These are phyloP conservation scores for Moniliella sp. DNA, from an alignment of 1,284 basidiomycete genomes.

Conservation along the genomic window DNA sequence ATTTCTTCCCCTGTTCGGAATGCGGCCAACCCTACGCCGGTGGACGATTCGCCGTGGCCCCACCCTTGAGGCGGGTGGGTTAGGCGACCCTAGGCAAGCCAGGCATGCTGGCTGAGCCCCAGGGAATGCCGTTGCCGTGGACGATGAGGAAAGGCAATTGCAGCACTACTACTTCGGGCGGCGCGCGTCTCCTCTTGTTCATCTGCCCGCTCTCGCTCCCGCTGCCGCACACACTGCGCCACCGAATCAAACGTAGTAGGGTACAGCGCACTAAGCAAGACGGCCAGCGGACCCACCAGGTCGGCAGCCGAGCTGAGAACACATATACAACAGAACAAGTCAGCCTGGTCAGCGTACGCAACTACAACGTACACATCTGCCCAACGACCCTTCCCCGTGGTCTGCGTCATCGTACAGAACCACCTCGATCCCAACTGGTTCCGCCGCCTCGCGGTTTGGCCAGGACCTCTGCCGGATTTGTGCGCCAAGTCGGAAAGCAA, in stretches of 20 bases:
- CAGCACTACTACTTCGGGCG: conserved; percentile 20
- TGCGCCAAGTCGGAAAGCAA: conserved; percentile 17
- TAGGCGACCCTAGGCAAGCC: not conserved
- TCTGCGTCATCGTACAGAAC: not conserved
- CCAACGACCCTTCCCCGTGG: not conserved
- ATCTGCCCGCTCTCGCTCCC: conserved; percentile 16
- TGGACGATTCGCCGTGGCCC: not conserved
- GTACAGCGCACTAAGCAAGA: conserved; percentile 24
- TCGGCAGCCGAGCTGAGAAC: not conserved
- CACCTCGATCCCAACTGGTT: not conserved
- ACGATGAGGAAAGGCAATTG: conserved; percentile 24
- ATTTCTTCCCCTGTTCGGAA: not conserved
- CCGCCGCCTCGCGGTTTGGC: not conserved
- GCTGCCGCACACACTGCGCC: conserved; percentile 16
- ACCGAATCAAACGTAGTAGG: conserved; percentile 25
- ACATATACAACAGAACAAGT: conserved; percentile 4
- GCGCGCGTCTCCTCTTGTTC: conserved; percentile 22
- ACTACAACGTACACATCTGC: conserved; percentile 13
- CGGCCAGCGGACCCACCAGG: conserved; percentile 10
- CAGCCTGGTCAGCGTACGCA: conserved; percentile 19
- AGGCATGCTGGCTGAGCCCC: conserved; percentile 11
- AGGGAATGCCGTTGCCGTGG: conserved; percentile 19
- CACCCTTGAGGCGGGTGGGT: not conserved
- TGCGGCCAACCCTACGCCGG: not conserved
- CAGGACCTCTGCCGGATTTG: conserved; percentile 1